Evolutionary conservation across 257 asterid species (phyloP).

Genomic region (Nicotiana obtusifolia): DNA sequence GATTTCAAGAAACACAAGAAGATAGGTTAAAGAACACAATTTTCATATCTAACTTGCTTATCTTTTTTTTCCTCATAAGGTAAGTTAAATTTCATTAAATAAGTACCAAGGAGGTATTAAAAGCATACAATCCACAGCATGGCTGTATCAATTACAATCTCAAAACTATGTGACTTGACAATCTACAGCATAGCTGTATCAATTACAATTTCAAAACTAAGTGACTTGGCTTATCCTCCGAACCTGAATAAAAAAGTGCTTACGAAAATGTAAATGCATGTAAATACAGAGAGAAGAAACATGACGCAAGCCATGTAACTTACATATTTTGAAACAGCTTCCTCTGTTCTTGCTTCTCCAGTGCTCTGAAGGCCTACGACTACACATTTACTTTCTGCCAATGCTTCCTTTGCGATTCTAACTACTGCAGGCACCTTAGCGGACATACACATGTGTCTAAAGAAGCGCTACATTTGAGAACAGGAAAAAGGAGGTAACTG

Average conservation of each 20-base stretch:
- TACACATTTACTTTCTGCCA: conserved; percentile 70
- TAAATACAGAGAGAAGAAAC: conserved; percentile 5
- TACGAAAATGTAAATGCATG: not conserved
- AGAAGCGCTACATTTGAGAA: conserved; percentile 73
- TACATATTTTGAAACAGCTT: conserved; percentile 91
- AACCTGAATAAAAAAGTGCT: not conserved
- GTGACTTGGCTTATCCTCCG: not conserved
- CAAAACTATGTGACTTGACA: not conserved
- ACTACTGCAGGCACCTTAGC: conserved; percentile 97
- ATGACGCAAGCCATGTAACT: conserved; percentile 22
- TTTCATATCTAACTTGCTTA: not conserved
- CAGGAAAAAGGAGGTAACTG: conserved; percentile 14
- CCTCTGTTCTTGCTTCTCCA: conserved; percentile 98
- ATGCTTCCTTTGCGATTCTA: conserved; percentile 72
- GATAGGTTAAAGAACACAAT: conserved; percentile 22
- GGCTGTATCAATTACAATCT: too few species aligned
- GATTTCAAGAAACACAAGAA: conserved; percentile 22
- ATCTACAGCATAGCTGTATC: too few species aligned
- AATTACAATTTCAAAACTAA: too few species aligned
- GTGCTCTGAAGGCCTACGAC: conserved; percentile 96
- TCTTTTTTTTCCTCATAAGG: too few species aligned
- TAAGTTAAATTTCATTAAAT: too few species aligned
- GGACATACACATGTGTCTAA: conserved; percentile 94
- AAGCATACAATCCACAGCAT: too few species aligned
- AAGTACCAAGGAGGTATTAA: too few species aligned